Conservation (phyloP, 345 rosid species). For the Eutrema heterophyllum region DNA sequence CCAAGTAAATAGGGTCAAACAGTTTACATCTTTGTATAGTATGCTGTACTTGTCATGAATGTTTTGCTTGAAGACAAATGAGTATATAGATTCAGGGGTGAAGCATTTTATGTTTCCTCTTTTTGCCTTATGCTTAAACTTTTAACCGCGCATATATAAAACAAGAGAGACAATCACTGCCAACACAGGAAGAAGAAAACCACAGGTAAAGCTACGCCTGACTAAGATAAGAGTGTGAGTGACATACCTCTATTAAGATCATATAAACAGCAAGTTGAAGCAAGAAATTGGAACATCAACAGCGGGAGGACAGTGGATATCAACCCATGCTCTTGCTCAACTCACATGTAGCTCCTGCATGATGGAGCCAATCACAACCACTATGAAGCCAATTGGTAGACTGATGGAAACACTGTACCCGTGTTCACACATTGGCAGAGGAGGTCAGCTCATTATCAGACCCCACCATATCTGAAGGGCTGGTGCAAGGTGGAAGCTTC, state of each 20-base stretch:
- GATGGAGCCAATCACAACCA: constrained; percentile 3
- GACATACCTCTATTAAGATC: constrained; percentile 23
- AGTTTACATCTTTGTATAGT: not conserved
- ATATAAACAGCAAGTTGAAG: constrained; percentile 20
- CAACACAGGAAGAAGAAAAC: not conserved
- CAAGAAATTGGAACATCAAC: not conserved
- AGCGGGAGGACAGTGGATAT: not conserved
- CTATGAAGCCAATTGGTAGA: no score
- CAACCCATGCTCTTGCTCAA: constrained; percentile 8
- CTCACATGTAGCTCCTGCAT: constrained; percentile 13
- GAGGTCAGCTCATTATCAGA: constrained; percentile 40
- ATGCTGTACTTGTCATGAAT: not conserved
- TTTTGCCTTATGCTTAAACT: not conserved
- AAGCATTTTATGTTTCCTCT: constrained; percentile 1
- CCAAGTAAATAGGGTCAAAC: not conserved
- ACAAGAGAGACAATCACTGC: not conserved
- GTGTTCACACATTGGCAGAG: constrained; percentile 26
- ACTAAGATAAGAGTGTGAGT: not conserved
- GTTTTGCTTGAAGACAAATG: constrained; percentile 14
- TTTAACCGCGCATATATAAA: not conserved
- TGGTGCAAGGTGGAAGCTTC: constrained; percentile 41
- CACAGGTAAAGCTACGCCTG: not conserved
- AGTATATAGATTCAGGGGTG: not conserved
- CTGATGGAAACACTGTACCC: not conserved
- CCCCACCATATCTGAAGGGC: constrained; percentile 9